Base-by-base conservation (phyloP, 2,329 filamentous ascomycete species). In the Karstenula rhodostoma region DNA sequence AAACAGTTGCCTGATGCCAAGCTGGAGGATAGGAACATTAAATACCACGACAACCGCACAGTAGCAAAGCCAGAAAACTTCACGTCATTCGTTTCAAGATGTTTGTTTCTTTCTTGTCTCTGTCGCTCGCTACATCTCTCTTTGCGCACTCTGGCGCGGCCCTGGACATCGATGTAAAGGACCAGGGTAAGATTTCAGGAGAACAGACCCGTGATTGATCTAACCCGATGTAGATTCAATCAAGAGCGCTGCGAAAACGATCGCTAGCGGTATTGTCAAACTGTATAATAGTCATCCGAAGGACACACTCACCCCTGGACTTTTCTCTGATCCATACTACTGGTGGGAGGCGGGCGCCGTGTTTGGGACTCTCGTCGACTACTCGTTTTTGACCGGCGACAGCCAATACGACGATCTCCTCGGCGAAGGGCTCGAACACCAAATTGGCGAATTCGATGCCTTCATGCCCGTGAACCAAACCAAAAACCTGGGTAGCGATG, bases 401-500 rank as follows among this genome's bases (percentile, higher is more conserved):
- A 69, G 64, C 0, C 72, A 74, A 58, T 82, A 79, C 69, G 75
- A 81, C 49, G 53, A 65, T 2, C 67, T 75, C 32, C 71, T 79
- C 12, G 79, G 72, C 8, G 67, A 75, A 49, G 74, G 70, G 81
- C 77, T 80, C 73, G 58, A 77, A 68, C 40, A 67, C 65, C 52
- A 79, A 72, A 61, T 66, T 66, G 48, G 78, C n/a, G 72, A 77
- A 1, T 62, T 72, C 22, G 69, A 77, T 52, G 73, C 79, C 59
- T 81, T 74, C 66, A 77, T 82, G 73, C 77, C 79, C 13, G 6
- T 27, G n/a, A 76, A 77, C 47, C 73, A 77, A 57, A 73, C 73
- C 22, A 66, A 60, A 25, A 50, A 9, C 13, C 55, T 90, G 67
- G 89, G 88, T 42, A 92, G 92, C 67, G 89, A 91, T 63, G 89